A percentile compares a stretch with the other conserved stretches of the same genome.
phyloP scores from a whole-genome alignment of 306 rosid species.

The Sesbania bispinosa region DNA sequence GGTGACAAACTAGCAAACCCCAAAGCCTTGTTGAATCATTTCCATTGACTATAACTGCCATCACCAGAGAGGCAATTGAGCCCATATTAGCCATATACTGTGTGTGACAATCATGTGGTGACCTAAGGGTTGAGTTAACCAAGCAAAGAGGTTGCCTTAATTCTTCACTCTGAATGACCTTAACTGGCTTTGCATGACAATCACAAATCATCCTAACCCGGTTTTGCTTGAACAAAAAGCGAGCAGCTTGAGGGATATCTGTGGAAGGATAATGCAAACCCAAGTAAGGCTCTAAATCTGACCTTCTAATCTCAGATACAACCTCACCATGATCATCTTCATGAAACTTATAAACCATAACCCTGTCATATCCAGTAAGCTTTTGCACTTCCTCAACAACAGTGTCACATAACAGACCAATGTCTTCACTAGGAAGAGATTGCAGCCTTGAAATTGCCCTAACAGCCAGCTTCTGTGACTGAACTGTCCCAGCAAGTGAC shows the following conservation, averaged over 20 bases:
- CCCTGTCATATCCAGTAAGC: constrained; percentile 85
- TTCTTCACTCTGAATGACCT: constrained; percentile 54
- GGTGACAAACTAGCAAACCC: constrained; percentile 92
- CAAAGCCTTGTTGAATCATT: constrained; percentile 61
- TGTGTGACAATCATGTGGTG: constrained; percentile 72
- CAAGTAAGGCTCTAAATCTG: constrained; percentile 68
- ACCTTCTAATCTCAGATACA: constrained; percentile 69
- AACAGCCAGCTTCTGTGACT: constrained; percentile 80
- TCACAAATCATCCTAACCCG: constrained; percentile 70
- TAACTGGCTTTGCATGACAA: constrained; percentile 67
- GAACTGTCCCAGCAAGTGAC: constrained; percentile 77
- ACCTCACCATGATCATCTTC: constrained; percentile 94
- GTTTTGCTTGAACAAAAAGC: constrained; percentile 81
- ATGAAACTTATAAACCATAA: constrained; percentile 83
- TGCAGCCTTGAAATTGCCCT: constrained; percentile 82
- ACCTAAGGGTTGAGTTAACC: constrained; percentile 79
- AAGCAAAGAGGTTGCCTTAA: constrained; percentile 64
- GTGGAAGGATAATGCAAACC: constrained; percentile 88
- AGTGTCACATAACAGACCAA: constrained; percentile 56
- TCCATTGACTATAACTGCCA: constrained; percentile 57
- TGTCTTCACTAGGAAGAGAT: constrained; percentile 72
- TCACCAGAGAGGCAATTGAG: constrained; percentile 62
- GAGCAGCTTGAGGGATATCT: constrained; percentile 79
- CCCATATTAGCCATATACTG: constrained; percentile 85
- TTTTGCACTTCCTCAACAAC: constrained; percentile 76